These are phyloP conservation scores for Nissolia schottii DNA, from an alignment of 306 rosid species.

Conservation along the genomic window DNA sequence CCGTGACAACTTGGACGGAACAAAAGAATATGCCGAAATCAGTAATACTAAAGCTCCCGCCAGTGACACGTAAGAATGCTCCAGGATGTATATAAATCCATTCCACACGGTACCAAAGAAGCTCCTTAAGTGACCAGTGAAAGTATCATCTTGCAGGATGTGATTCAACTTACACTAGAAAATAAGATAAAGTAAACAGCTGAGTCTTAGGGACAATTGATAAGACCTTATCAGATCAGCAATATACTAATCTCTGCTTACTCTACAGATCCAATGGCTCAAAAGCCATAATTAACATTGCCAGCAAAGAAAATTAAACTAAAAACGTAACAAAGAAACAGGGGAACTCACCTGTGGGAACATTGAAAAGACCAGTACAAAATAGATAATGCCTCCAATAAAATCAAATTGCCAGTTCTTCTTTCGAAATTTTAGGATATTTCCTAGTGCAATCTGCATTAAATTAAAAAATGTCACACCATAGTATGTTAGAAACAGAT, in stretches of 20 bases:
- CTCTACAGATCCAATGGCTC: slow-evolving; percentile 6
- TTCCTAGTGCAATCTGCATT: slow-evolving; percentile 87
- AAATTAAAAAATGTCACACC: slow-evolving; percentile 17
- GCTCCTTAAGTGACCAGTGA: slow-evolving; percentile 71
- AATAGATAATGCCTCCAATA: slow-evolving; percentile 97
- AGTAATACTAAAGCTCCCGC: slow-evolving; percentile 68
- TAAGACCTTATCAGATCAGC: neutral
- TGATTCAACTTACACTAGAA: slow-evolving; percentile 84
- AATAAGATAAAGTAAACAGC: slow-evolving; percentile 25
- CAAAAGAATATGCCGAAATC: slow-evolving; percentile 66
- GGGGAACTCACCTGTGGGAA: slow-evolving; percentile 81
- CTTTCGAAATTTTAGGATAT: slow-evolving; percentile 90
- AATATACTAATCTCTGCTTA: neutral
- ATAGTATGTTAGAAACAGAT: slow-evolving; percentile 3
- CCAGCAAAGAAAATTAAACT: neutral
- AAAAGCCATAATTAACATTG: neutral
- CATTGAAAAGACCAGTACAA: slow-evolving; percentile 80
- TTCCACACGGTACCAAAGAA: slow-evolving; percentile 85
- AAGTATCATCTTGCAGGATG: slow-evolving; percentile 78
- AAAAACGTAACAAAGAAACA: neutral
- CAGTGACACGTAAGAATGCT: slow-evolving; percentile 66
- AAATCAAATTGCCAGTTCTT: slow-evolving; percentile 99
- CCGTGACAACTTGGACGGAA: slow-evolving; percentile 81
- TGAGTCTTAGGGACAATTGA: slow-evolving; percentile 25
- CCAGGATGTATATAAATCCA: slow-evolving; percentile 67